These are phyloP conservation scores for Cymodocea nodosa DNA, from an alignment of 116 monocot species.

Conservation along the genomic window DNA sequence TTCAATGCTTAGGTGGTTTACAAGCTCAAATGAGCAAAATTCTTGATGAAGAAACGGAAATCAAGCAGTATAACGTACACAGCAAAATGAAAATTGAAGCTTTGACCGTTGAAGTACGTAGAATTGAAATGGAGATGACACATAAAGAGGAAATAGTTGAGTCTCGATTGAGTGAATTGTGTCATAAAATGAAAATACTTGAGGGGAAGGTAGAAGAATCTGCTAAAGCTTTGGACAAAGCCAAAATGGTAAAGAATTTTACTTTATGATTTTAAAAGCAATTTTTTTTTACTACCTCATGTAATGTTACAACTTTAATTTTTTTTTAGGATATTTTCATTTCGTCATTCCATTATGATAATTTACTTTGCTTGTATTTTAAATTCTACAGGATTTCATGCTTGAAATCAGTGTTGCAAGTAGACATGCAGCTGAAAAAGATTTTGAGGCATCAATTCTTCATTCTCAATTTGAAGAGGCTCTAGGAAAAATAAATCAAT, in stretches of 20 bases:
- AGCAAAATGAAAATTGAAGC: conserved; percentile 26
- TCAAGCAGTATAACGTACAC: conserved; percentile 22
- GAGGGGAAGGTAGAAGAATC: conserved; percentile 23
- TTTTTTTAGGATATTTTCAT: not conserved
- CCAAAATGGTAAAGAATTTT: conserved; percentile 44
- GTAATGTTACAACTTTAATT: not conserved
- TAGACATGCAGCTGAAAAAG: conserved; percentile 17
- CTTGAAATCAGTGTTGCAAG: conserved; percentile 39
- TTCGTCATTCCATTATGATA: not conserved
- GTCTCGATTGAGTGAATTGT: conserved; percentile 22
- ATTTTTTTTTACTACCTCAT: too few species aligned
- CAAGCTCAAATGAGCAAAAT: conserved; percentile 38
- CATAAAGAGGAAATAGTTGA: conserved; percentile 37
- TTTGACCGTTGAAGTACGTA: conserved; percentile 29
- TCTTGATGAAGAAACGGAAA: conserved; percentile 27
- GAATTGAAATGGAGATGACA: conserved; percentile 27
- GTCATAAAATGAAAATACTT: conserved; percentile 23
- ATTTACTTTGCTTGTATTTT: too few species aligned
- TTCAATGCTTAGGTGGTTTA: conserved; percentile 35
- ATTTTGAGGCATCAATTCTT: conserved; percentile 1
- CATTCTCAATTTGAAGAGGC: conserved; percentile 4
- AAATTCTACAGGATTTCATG: conserved; percentile 35
- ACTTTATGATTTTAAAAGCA: not conserved
- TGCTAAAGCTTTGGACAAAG: conserved; percentile 23
- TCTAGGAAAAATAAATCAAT: conserved; percentile 27